Percentiles rank a stretch among this genome's conserved stretches.
phyloP scores from a whole-genome alignment of 805 yeast genomes.

The Monosporozyma yasuniensis region DNA sequence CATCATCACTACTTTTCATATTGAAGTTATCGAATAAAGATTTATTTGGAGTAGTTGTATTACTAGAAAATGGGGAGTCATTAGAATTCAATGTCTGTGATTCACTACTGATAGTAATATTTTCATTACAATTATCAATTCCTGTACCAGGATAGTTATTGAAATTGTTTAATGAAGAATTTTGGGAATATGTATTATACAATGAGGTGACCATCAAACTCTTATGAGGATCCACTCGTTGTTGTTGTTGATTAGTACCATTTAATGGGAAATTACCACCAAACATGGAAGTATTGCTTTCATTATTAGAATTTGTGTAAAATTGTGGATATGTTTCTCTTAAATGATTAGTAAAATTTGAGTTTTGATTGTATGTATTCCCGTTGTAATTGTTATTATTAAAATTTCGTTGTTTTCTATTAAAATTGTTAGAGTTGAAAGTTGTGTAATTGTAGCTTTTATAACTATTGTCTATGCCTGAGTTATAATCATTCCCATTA shows the following conservation, averaged over 20 bases:
- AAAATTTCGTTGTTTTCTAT: neutral
- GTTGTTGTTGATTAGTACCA: neutral
- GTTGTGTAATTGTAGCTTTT: neutral
- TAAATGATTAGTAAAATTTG: conserved; percentile 14
- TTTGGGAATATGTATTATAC: neutral
- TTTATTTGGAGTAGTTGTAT: neutral
- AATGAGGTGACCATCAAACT: neutral
- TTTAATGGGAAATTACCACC: neutral
- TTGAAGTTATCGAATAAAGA: neutral
- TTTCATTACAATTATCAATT: neutral
- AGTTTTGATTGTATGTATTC: conserved; percentile 3
- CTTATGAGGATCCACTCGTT: neutral
- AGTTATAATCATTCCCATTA: conserved; percentile 1
- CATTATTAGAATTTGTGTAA: conserved; percentile 4
- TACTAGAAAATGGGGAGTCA: neutral
- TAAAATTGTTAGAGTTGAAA: neutral
- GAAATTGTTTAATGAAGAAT: neutral
- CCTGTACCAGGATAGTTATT: neutral
- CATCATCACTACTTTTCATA: neutral
- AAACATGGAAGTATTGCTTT: neutral
- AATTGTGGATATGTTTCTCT: conserved; percentile 21
- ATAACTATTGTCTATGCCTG: neutral
- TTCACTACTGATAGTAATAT: neutral
- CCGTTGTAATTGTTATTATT: neutral
- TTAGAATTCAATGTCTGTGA: neutral